Conservation (phyloP, 345 rosid genomes). For the Citrus glauca region DNA sequence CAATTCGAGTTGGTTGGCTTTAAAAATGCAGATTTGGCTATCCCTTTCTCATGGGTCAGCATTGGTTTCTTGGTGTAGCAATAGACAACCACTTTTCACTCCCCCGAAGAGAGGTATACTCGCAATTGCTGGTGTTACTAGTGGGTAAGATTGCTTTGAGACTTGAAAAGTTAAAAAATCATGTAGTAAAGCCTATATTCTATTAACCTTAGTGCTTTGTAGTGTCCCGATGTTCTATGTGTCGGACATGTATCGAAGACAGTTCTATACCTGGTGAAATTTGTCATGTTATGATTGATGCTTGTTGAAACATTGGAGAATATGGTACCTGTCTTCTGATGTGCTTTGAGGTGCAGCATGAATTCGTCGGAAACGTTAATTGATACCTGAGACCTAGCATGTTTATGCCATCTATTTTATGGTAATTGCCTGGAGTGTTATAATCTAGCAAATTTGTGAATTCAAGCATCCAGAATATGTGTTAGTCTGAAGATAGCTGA, state of each 20-base stretch:
- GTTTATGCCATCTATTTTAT: background rate
- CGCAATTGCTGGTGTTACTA: conserved; percentile 72
- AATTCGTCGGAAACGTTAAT: background rate
- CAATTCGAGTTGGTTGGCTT: conserved; percentile 96
- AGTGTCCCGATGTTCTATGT: conserved; percentile 30
- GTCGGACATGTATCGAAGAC: conserved; percentile 37
- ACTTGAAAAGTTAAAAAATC: conserved; percentile 46
- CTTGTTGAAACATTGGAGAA: conserved; percentile 30
- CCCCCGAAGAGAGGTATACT: conserved; percentile 83
- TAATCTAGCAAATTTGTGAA: background rate
- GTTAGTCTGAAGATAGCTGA: conserved; percentile 1
- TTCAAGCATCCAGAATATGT: background rate
- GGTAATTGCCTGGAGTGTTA: conserved; percentile 6
- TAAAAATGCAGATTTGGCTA: conserved; percentile 96
- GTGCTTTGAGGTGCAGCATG: conserved; percentile 14
- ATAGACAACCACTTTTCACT: conserved; percentile 69
- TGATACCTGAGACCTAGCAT: background rate
- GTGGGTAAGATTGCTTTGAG: conserved; percentile 98
- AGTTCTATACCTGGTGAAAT: conserved; percentile 29
- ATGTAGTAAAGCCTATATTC: conserved; percentile 53
- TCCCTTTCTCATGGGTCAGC: conserved; percentile 81
- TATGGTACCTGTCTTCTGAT: conserved; percentile 15
- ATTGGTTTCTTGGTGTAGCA: conserved; percentile 98
- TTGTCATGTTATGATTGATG: conserved; percentile 22
- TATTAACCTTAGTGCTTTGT: conserved; percentile 37